phyloP scores from a whole-genome alignment of 345 rosid genomes.

The Lepidium sativum region DNA sequence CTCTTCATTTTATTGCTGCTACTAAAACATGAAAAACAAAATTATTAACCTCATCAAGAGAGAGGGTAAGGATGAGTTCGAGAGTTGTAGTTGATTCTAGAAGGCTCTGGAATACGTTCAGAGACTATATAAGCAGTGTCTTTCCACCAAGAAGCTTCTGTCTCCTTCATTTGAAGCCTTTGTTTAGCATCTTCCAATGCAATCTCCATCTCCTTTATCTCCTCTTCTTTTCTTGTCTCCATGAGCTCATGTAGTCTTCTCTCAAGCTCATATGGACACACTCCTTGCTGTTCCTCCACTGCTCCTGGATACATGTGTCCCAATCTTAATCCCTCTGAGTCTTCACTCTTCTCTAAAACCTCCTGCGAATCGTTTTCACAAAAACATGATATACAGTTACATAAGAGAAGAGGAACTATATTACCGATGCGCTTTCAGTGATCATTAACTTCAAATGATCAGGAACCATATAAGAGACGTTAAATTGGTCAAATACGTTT shows the following conservation, averaged over 20 bases:
- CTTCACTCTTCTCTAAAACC: not conserved
- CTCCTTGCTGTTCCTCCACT: constrained; percentile 18
- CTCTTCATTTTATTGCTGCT: not conserved
- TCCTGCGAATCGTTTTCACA: too few relatives aligned
- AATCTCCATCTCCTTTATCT: constrained; percentile 56
- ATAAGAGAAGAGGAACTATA: too few relatives aligned
- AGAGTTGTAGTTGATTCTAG: constrained; percentile 15
- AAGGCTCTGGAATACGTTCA: constrained; percentile 32
- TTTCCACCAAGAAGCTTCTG: constrained; percentile 74
- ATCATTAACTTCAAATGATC: too few relatives aligned
- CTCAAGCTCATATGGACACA: constrained; percentile 59
- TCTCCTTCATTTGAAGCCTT: constrained; percentile 50
- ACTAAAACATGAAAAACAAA: not conserved
- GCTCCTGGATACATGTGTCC: not conserved
- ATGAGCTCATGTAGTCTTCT: constrained; percentile 57
- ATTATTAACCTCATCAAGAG: constrained; percentile 7
- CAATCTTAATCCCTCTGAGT: not conserved
- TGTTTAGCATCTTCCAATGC: constrained; percentile 35
- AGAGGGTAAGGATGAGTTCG: constrained; percentile 10
- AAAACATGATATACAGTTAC: too few relatives aligned
- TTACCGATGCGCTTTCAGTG: too few relatives aligned
- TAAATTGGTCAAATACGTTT: not conserved
- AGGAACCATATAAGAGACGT: too few relatives aligned
- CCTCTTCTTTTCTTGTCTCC: constrained; percentile 56
- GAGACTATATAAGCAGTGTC: constrained; percentile 50